A percentile compares a stretch with the other conserved stretches of the same genome.
Evolutionary conservation across 108 stramenopile genomes (phyloP).

Genomic region (Fragilariopsis cylindrus): DNA sequence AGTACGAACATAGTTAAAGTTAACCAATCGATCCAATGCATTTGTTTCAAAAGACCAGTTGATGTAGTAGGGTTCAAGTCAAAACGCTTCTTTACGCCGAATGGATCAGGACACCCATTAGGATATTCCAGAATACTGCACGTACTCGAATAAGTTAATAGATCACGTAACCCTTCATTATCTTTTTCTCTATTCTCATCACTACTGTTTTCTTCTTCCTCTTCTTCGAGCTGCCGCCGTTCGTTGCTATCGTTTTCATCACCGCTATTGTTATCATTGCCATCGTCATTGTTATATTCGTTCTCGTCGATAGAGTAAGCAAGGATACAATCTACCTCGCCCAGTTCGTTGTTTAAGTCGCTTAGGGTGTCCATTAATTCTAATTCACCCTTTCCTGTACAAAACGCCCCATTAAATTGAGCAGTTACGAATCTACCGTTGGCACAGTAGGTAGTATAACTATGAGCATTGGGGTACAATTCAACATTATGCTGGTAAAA

Average conservation of each 20-base stretch:
- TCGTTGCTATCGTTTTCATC: not conserved
- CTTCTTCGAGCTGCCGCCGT: conserved; percentile 7
- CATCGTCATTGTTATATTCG: conserved; percentile 17
- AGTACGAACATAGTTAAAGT: conserved; percentile 12
- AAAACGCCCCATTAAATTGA: conserved; percentile 28
- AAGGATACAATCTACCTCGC: conserved; percentile 9
- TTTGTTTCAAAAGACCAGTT: conserved; percentile 12
- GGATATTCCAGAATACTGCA: conserved; percentile 30
- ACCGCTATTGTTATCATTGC: not conserved
- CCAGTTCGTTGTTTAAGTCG: conserved; percentile 20
- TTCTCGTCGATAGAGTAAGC: conserved; percentile 6
- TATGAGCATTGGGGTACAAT: conserved; percentile 20
- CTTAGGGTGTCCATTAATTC: conserved; percentile 2
- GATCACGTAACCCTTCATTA: not conserved
- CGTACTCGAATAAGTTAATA: conserved; percentile 12
- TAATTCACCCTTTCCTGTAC: not conserved
- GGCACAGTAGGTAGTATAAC: conserved; percentile 27
- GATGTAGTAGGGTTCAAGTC: conserved; percentile 14
- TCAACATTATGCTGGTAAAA: not conserved
- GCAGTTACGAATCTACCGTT: conserved; percentile 26
- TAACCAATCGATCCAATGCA: conserved; percentile 23
- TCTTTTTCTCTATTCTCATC: not conserved
- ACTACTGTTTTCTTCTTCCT: not conserved
- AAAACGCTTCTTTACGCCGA: conserved; percentile 13
- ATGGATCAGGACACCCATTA: conserved; percentile 23